Evolutionary conservation across 306 rosid species (phyloP).

Genomic region (Leucaena leucocephala): DNA sequence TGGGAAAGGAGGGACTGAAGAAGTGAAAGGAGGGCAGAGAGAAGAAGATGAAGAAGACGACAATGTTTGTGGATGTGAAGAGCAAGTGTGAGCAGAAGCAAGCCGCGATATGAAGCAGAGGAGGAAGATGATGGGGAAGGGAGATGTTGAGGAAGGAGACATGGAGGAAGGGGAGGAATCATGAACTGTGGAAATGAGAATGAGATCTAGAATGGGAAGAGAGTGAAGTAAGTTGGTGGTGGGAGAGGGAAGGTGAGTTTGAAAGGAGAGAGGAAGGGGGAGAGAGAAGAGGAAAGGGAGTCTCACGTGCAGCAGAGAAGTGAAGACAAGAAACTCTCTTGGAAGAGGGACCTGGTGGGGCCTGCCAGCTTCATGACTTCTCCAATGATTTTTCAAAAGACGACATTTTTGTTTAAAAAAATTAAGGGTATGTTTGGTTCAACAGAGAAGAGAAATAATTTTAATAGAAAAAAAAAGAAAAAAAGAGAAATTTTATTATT

Average conservation of each 20-base stretch:
- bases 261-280: slow-evolving; percentile 4
- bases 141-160: not conserved
- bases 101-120: not conserved
- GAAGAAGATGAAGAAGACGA: not conserved
- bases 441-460: no score
- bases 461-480: no score
- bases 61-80: slow-evolving; percentile 13
- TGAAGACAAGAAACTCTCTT: slow-evolving; percentile 43
- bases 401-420: no score
- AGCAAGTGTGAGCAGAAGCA: slow-evolving; percentile 41
- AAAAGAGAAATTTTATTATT: no score
- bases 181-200: not conserved
- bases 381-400: not conserved
- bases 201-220: slow-evolving; percentile 34
- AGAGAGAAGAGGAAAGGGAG: slow-evolving; percentile 6
- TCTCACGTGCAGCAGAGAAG: slow-evolving; percentile 58
- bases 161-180: not conserved
- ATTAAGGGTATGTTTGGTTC: no score
- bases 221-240: slow-evolving; percentile 13
- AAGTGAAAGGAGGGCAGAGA: slow-evolving; percentile 64
- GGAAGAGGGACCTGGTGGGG: slow-evolving; percentile 8
- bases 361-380: not conserved
- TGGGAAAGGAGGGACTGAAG: slow-evolving; percentile 59
- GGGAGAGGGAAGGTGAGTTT: slow-evolving; percentile 31
- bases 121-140: not conserved